Conservation (phyloP, 805 yeast species). For the Candida chilensis region DNA sequence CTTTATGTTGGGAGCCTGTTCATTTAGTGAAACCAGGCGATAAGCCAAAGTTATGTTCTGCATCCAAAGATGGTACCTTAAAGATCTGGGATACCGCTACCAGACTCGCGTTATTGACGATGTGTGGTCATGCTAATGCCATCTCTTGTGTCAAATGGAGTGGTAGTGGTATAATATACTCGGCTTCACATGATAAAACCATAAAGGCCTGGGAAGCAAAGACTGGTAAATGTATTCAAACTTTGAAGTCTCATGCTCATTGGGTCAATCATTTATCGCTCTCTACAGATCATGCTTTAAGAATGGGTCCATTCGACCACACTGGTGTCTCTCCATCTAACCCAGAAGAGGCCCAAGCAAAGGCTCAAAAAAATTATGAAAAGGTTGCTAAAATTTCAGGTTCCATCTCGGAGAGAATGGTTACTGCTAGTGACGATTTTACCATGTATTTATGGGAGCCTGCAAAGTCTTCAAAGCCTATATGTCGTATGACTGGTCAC, state of each 20-base stretch:
- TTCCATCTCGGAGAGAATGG: slow-evolving; percentile 60
- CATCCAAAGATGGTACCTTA: slow-evolving; percentile 86
- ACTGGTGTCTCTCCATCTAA: slow-evolving; percentile 34
- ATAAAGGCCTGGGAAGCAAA: slow-evolving; percentile 85
- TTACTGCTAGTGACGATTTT: slow-evolving; percentile 94
- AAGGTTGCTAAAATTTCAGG: slow-evolving; percentile 57
- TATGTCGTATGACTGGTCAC: slow-evolving; percentile 94
- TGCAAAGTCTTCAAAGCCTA: slow-evolving; percentile 65
- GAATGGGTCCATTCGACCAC: slow-evolving; percentile 87
- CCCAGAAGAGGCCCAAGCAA: slow-evolving; percentile 35
- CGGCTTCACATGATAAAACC: slow-evolving; percentile 92
- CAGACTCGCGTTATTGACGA: slow-evolving; percentile 55
- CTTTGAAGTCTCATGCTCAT: slow-evolving; percentile 86
- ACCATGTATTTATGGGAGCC: slow-evolving; percentile 99
- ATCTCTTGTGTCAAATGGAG: slow-evolving; percentile 98
- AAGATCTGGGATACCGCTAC: slow-evolving; percentile 82
- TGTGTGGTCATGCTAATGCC: slow-evolving; percentile 82
- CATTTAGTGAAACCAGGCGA: slow-evolving; percentile 67
- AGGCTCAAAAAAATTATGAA: slow-evolving; percentile 54
- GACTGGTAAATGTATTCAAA: slow-evolving; percentile 69
- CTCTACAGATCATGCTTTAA: slow-evolving; percentile 80
- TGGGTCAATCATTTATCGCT: slow-evolving; percentile 95
- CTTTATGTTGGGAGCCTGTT: slow-evolving; percentile 89
- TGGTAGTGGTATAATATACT: slow-evolving; percentile 74
- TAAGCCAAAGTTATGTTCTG: slow-evolving; percentile 67